phyloP scores from a whole-genome alignment of 257 asterid species.

The Ophiorrhiza pumila region DNA sequence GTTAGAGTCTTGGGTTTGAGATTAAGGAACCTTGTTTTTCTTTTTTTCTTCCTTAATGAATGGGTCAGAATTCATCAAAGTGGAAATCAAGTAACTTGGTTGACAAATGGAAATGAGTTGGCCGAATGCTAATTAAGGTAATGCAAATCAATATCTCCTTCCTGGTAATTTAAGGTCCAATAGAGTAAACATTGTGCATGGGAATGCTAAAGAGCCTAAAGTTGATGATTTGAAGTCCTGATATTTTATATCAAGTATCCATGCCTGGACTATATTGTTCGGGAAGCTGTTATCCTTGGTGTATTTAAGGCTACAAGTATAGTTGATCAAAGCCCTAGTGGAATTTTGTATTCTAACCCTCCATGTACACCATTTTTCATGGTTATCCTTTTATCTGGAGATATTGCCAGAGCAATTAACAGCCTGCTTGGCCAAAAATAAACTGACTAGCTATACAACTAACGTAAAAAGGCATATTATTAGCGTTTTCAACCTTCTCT shows the following conservation, averaged over 20 bases:
- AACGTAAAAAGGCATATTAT: too few species aligned
- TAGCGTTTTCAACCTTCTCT: too few species aligned
- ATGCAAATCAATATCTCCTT: background rate
- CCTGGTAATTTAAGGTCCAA: background rate
- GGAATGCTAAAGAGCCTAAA: background rate
- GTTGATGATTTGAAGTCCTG: too few species aligned
- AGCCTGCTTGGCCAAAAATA: background rate
- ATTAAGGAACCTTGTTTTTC: too few species aligned
- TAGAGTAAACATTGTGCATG: background rate
- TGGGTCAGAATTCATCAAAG: too few species aligned
- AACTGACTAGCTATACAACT: background rate
- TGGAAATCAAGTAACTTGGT: too few species aligned
- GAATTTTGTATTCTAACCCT: background rate
- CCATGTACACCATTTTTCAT: background rate
- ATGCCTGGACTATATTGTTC: background rate
- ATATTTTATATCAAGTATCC: too few species aligned
- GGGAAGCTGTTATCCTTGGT: background rate
- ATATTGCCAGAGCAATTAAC: background rate
- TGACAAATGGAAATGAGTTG: too few species aligned
- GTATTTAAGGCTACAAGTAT: background rate
- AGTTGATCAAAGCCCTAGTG: background rate
- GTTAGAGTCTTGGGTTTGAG: too few species aligned
- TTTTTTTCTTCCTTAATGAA: too few species aligned
- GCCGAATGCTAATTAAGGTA: too few species aligned
- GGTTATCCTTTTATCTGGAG: background rate